A percentile compares a stretch with the other conserved stretches of the same genome.
Evolutionary conservation across 164 flowering plant species (phyloP).

Genomic region (Tetracentron sinense): DNA sequence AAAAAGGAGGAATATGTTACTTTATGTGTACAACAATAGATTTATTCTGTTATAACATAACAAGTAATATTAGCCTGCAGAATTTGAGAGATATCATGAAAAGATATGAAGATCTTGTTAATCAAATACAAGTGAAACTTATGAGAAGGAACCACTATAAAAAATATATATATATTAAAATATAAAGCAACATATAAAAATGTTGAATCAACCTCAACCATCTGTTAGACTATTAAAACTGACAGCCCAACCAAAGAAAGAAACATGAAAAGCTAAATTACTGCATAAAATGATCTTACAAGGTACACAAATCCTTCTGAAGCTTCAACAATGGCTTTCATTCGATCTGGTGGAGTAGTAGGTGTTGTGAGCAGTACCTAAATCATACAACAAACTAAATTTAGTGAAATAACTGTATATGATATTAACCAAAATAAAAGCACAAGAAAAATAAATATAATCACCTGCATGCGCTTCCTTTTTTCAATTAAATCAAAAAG

Average conservation of each 20-base stretch:
- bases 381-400: slow-evolving; percentile 13
- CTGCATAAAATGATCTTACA: slow-evolving; percentile 40
- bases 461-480: neutral
- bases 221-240: too few species aligned
- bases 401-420: neutral
- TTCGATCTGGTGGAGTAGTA: slow-evolving; percentile 73
- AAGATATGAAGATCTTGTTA: slow-evolving; percentile 1
- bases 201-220: too few species aligned
- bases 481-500: too few species aligned
- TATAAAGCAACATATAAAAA: too few species aligned
- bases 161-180: neutral
- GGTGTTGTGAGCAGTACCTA: slow-evolving; percentile 92
- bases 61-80: neutral
- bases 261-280: neutral
- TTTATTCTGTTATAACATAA: neutral
- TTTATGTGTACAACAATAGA: neutral
- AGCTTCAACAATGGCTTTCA: slow-evolving; percentile 83
- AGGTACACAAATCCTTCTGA: slow-evolving; percentile 89
- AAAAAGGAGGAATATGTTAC: too few species aligned
- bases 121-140: neutral
- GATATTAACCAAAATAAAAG: neutral
- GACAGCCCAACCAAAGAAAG: neutral
- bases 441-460: neutral
- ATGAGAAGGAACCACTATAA: neutral
- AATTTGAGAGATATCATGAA: neutral